Base-by-base conservation (phyloP, 2,329 filamentous ascomycete genomes). In the Cladosporium phlei region DNA sequence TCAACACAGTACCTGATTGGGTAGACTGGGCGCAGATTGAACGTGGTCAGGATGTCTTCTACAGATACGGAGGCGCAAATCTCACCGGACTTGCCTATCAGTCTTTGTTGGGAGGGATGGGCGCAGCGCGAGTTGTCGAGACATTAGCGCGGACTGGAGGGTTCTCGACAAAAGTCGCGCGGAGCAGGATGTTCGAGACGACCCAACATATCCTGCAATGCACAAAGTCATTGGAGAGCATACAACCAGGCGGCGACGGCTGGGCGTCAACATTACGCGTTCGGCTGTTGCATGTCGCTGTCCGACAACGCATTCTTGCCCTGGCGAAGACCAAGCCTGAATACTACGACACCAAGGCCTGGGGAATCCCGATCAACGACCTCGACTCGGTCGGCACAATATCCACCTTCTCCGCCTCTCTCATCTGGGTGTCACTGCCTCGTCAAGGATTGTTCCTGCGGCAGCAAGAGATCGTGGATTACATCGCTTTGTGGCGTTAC, bases 1-100 rank as follows among this genome's bases (percentile, higher is more conserved):
- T 85, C 47, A 83, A 80, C 48, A 80, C 75, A 0, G 66, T 88
- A 3, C 86, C 86, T 0, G 71, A 77, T 1, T 88, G 85, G 85
- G 86, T 90, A 2, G 80, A 89, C 60, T 90, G 85, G 85, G 76
- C 76, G 2, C 84, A 88, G 59, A 83, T 91, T 47, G 71, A 75
- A 49, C 73, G 86, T 57, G 86, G 86, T 0, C 86, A 91, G 61
- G 78, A 85, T 55, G 78, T 88, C 0, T 88, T 89, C 59, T 89
- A 87, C 63, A 78, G 86, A 27, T 90, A 89, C 63, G 84, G 79
- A 14, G 80, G 79, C 0, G 78, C 83, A 1, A 77, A 77, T 17
- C 65, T 88, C 16, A 84, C 81, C 6, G 80, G 66, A 34, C 74
- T 83, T 37, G 77, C 80, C 7, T 85, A 82, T 59, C 76, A 85